Evolutionary conservation across 108 stramenopile genomes (phyloP), one percentile per base, ranked within the genome.

Genomic region (Nitzschia palea): DNA sequence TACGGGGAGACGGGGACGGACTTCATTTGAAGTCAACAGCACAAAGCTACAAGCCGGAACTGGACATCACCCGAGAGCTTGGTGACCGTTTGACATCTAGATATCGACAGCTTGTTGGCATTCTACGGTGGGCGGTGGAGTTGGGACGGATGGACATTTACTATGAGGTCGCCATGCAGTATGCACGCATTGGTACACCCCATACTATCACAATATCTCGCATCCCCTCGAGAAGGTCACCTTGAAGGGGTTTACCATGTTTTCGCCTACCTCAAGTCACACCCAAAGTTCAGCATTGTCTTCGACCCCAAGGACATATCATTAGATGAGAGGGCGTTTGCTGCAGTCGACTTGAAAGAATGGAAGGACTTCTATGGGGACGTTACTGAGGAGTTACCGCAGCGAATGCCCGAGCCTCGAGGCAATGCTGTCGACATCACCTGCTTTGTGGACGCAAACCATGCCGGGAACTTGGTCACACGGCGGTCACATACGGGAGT

Each of bases 401-500:
- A 62, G 9, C 32, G 77, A 37, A 51, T 55, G 52, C 78, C 73
- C 15, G 22, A 34, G 33, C 20, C 83, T 45, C 70, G 23, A 37
- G 67, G 37, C 33, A 58, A 62, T 31, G 4, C 52, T 26, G 70
- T 72, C 9, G 17, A 51, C 31, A 66, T 62, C 22, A 60, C 51
- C 31, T 31, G 27, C 20, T 83, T 79, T 59, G 82, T 84, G 22
- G 86, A 87, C 67, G 58, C 73, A 22, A 67, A 80, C 50, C 83
- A 82, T 58, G 86, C 82, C 9, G 82, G 79, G 27, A 62, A 76
- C 45, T 26, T 50, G 29, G 52, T 75, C 5, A 86, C 83, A 10
- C 28, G 82, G 5, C 48, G 88, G 31, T 82, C 80, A 2, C 56
- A 78, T 10, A 84, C 85, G 26, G 88, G 83, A 0, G 50, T 85